These are phyloP conservation scores for Periconia sp. DNA, from an alignment of 2,329 filamentous ascomycete genomes.

Conservation along the genomic window DNA sequence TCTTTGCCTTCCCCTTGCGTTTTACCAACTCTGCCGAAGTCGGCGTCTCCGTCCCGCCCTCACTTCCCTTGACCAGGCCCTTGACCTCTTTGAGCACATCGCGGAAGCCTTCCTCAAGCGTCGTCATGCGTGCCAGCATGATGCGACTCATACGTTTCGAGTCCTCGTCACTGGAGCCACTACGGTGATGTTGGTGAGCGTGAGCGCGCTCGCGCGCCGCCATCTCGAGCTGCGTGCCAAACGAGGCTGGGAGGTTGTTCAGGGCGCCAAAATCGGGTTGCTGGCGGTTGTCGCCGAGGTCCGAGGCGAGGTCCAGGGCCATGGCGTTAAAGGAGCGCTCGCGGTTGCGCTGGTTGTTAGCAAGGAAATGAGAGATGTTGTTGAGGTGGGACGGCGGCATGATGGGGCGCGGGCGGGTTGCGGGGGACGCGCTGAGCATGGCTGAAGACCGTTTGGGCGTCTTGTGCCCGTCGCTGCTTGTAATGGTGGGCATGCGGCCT, in stretches of 20 bases:
- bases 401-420: slow-evolving; percentile 34
- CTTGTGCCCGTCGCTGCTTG: slow-evolving; percentile 31
- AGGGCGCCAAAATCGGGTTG: slow-evolving; percentile 64
- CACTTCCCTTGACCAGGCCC: slow-evolving; percentile 53
- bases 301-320: slow-evolving; percentile 70
- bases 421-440: slow-evolving; percentile 22
- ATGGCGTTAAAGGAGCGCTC: slow-evolving; percentile 66
- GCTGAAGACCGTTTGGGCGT: slow-evolving; percentile 45
- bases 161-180: slow-evolving; percentile 32
- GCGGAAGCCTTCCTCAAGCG: slow-evolving; percentile 84
- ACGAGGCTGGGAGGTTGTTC: slow-evolving; percentile 70
- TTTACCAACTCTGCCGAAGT: slow-evolving; percentile 29
- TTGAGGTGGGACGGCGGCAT: slow-evolving; percentile 50
- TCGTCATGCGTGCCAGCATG: slow-evolving; percentile 88
- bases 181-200: slow-evolving; percentile 15
- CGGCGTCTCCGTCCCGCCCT: slow-evolving; percentile 18
- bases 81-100: slow-evolving; percentile 84
- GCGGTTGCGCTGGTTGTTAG: slow-evolving; percentile 49
- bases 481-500: not conserved
- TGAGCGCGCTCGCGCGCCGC: slow-evolving; percentile 28
- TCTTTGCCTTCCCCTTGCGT: slow-evolving; percentile 37
- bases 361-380: slow-evolving; percentile 57
- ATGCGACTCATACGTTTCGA: slow-evolving; percentile 62
- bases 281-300: slow-evolving; percentile 64
- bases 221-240: slow-evolving; percentile 66